Evolutionary conservation across 169 alveolate genomes (phyloP).

Genomic region (Eimeria falciformis): DNA sequence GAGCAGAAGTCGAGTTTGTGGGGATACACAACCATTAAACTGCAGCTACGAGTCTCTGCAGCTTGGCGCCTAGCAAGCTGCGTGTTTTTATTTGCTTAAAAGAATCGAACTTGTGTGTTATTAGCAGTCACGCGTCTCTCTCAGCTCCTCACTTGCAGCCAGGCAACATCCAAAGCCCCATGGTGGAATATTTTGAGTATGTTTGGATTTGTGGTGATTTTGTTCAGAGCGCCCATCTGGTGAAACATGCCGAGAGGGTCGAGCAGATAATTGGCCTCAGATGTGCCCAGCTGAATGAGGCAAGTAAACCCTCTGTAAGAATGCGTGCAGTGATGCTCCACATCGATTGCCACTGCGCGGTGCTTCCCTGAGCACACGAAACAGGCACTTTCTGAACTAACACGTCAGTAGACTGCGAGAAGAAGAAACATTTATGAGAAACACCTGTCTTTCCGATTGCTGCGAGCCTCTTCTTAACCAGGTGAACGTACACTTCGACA

Average conservation of each 20-base stretch:
- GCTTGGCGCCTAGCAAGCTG: no score
- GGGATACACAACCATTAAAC: no score
- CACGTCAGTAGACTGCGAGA: background rate
- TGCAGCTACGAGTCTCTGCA: no score
- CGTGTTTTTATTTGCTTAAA: no score
- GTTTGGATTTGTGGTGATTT: conserved; percentile 89
- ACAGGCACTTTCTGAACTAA: background rate
- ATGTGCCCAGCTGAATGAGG: conserved; percentile 89
- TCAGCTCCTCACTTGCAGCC: conserved; percentile 85
- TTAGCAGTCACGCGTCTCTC: background rate
- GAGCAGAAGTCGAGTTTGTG: no score
- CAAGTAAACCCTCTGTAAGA: conserved; percentile 94
- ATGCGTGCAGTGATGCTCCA: conserved; percentile 90
- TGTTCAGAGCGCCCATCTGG: conserved; percentile 83
- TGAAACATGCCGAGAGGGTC: conserved; percentile 89
- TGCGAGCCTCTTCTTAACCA: no score
- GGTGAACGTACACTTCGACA: no score
- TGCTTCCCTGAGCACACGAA: background rate
- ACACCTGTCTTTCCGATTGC: background rate
- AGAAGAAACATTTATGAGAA: background rate
- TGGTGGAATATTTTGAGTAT: conserved; percentile 94
- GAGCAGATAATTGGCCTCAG: conserved; percentile 89
- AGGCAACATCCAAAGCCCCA: conserved; percentile 91
- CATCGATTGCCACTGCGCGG: conserved; percentile 89
- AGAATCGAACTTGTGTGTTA: no score